A percentile compares a stretch with the other conserved stretches of the same genome.
These are phyloP conservation scores for Fomitopsis serialis DNA, from an alignment of 768 basidiomycete species.

Conservation along the genomic window DNA sequence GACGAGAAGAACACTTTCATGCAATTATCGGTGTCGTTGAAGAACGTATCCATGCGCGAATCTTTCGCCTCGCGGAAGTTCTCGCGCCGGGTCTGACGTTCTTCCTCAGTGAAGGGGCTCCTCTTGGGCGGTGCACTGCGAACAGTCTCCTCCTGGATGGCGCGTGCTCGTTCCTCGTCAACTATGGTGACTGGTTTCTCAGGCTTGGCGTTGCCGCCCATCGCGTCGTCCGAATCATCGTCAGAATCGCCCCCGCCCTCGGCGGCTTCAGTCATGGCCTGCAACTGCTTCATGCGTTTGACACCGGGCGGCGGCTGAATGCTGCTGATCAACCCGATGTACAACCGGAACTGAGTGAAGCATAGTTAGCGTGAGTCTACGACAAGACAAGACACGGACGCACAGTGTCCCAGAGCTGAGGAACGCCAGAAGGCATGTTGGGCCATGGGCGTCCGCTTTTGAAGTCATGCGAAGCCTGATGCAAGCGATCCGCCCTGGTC, in stretches of 20 bases:
- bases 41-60: constrained; percentile 39
- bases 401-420: constrained; percentile 64
- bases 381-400: constrained; percentile 2
- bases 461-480: constrained; percentile 57
- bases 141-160: not conserved
- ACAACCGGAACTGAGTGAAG: constrained; percentile 52
- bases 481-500: constrained; percentile 48
- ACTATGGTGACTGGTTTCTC: constrained; percentile 6
- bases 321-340: constrained; percentile 41
- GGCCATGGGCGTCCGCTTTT: constrained; percentile 36
- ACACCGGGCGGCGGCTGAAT: constrained; percentile 9
- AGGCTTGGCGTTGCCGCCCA: constrained; percentile 12
- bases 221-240: constrained; percentile 22
- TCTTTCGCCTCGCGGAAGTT: constrained; percentile 19
- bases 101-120: constrained; percentile 4
- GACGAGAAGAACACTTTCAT: constrained; percentile 68
- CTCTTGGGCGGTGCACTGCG: not conserved
- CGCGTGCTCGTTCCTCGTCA: constrained; percentile 7
- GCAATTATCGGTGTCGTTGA: constrained; percentile 53
- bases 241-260: constrained; percentile 28
- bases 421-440: constrained; percentile 23
- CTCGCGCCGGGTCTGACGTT: constrained; percentile 13
- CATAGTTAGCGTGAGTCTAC: too few relatives aligned
- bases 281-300: constrained; percentile 13
- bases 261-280: constrained; percentile 8